Percentiles rank a stretch among this genome's conserved stretches.
phyloP scores from a whole-genome alignment of 352 stramenopile genomes.

The Phytophthora tubulina region DNA sequence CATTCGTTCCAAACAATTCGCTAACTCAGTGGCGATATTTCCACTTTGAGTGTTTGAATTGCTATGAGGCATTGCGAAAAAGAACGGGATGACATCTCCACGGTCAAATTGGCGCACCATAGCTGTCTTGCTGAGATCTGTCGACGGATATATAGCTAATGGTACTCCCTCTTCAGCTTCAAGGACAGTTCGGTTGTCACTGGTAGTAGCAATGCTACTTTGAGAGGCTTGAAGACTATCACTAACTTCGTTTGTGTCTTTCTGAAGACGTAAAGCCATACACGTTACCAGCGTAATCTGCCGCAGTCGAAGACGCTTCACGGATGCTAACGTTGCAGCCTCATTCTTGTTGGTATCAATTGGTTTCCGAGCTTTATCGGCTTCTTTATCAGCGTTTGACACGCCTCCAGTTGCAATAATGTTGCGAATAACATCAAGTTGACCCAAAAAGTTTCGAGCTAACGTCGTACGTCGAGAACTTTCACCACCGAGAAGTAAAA shows the following conservation, averaged over 20 bases:
- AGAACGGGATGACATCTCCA: conserved; percentile 59
- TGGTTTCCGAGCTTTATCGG: conserved; percentile 10
- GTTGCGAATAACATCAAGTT: conserved; percentile 36
- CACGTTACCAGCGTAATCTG: conserved; percentile 53
- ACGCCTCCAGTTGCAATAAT: conserved; percentile 22
- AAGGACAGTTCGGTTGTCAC: conserved; percentile 3
- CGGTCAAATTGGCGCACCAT: conserved; percentile 44
- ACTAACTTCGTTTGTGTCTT: not conserved
- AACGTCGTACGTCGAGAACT: conserved; percentile 48
- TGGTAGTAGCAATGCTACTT: not conserved
- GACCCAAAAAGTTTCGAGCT: conserved; percentile 46
- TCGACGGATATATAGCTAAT: conserved; percentile 26
- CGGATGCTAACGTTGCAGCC: conserved; percentile 39
- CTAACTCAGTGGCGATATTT: conserved; percentile 31
- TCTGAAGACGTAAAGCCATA: conserved; percentile 45
- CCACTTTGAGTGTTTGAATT: conserved; percentile 24
- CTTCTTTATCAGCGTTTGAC: not conserved
- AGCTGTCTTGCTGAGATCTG: conserved; percentile 2
- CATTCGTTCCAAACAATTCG: conserved; percentile 59
- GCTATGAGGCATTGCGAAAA: conserved; percentile 48
- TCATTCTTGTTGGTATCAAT: conserved; percentile 5
- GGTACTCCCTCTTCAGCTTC: conserved; percentile 28
- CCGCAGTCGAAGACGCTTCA: conserved; percentile 58
- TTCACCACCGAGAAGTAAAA: conserved; percentile 49
- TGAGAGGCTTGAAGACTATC: not conserved